Evolutionary conservation across 2,329 filamentous ascomycete species (phyloP), one percentile per base, ranked within the genome.

Genomic region (Diaporthe australafricana): DNA sequence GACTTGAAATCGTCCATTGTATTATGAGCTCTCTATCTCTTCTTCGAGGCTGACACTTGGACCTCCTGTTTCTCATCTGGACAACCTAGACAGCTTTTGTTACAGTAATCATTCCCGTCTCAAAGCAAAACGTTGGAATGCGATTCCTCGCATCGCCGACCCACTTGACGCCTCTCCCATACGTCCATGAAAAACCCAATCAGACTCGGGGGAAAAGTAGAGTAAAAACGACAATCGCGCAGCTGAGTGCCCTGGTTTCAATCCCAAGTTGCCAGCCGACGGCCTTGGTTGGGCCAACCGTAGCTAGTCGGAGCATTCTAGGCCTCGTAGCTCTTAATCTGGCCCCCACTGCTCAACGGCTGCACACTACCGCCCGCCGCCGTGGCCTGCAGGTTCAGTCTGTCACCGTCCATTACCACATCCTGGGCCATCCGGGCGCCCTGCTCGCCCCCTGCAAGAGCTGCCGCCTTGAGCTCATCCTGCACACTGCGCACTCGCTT

Each of bases 401-500:
- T 85, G 35, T 87, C 87, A 20, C 84, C 85, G 56, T 89, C 87
- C n/a, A 77, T 80, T 74, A 83, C 77, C 1, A 82, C 80, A 12
- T 87, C 86, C 70, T 86, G 83, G 1, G 85, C 85, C 79, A 87
- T 77, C 66, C 84, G 85, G 22, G 83, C 76, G 5, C 85, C 86
- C 71, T 86, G 85, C 22, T 89, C 88, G 38, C 86, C 87, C 7
- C 87, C 87, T 8, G 81, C 79, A 0, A 82, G 77, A 0, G 83
- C 83, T 1, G 87, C 88, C n/a, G 83, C 84, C 80, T 87, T 88
- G n/a, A 97, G 86, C 0, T 88, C 87, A 56, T 94, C 92, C 82
- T 98, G 94, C 0, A 95, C 92, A 74, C 95, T 93, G 68, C 91
- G 90, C 32, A 98, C 93, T 68, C 95, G 90, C 82, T 93, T 93